These are phyloP conservation scores for Magnolia changhungtana DNA, from an alignment of 164 flowering plant genomes.

Conservation along the genomic window DNA sequence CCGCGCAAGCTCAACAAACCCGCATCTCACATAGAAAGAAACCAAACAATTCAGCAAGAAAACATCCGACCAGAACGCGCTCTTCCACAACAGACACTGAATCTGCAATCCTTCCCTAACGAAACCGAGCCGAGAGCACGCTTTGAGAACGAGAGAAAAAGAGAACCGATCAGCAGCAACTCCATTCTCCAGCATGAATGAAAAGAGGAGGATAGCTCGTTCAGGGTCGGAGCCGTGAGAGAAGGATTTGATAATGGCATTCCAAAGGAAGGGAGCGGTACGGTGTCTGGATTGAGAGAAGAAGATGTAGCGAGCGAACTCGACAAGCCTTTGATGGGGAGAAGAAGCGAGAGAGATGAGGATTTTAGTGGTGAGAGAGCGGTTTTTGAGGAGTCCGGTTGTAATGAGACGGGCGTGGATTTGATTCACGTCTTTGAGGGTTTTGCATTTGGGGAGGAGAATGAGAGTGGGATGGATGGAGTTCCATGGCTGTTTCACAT, in stretches of 20 bases:
- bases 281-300: constrained; percentile 21
- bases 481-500: constrained; percentile 49
- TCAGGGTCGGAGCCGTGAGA: constrained; percentile 49
- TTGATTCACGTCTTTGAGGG: constrained; percentile 43
- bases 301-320: constrained; percentile 54
- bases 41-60: constrained; percentile 58
- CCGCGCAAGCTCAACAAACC: constrained; percentile 36
- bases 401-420: constrained; percentile 58
- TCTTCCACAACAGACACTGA: constrained; percentile 51
- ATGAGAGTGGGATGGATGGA: constrained; percentile 35
- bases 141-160: constrained; percentile 55
- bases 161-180: constrained; percentile 43
- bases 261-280: constrained; percentile 53
- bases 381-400: constrained; percentile 44
- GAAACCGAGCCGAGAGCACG: constrained; percentile 45
- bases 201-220: constrained; percentile 37
- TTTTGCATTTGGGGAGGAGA: constrained; percentile 44
- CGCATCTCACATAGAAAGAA: constrained; percentile 38
- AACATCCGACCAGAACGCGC: constrained; percentile 39
- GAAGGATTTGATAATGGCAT: constrained; percentile 49
- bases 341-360: constrained; percentile 45
- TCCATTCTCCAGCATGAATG: constrained; percentile 52
- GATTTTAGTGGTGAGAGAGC: constrained; percentile 42
- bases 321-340: constrained; percentile 31
- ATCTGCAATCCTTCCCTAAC: constrained; percentile 53